Conservation (phyloP, 2,329 filamentous ascomycete species). For the Trichoderma sp. region DNA sequence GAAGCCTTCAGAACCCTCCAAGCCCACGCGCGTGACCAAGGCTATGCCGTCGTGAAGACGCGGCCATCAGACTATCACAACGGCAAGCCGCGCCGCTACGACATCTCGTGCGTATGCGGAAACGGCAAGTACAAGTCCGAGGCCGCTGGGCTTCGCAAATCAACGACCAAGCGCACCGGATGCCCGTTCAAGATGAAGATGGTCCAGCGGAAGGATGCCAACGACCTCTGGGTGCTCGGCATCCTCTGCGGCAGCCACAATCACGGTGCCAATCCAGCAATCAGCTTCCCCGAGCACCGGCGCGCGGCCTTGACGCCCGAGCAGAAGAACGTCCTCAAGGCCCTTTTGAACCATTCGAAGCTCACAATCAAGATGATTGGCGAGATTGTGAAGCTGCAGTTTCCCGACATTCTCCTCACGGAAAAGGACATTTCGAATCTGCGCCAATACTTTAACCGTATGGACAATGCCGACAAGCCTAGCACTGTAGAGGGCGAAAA, state of each 20-base stretch:
- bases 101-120: conserved; percentile 17
- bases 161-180: conserved; percentile 2
- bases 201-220: conserved; percentile 5
- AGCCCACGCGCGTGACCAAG: conserved; percentile 3
- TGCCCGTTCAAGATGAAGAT: conserved; percentile 27
- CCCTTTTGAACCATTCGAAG: neutral
- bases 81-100: conserved; percentile 13
- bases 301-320: neutral
- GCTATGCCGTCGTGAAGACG: conserved; percentile 18
- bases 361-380: neutral
- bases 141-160: neutral
- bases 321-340: neutral
- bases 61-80: conserved; percentile 11
- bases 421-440: conserved; percentile 11
- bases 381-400: neutral
- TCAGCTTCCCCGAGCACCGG: neutral
- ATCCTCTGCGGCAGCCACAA: neutral
- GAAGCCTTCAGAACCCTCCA: conserved; percentile 11
- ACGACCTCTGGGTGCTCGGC: conserved; percentile 8
- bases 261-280: neutral
- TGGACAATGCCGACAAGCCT: too few relatives aligned
- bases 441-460: neutral
- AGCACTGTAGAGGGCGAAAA: too few relatives aligned
- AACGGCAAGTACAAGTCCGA: conserved; percentile 7
- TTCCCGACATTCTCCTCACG: conserved; percentile 2